Evolutionary conservation across 805 yeast species (phyloP), one percentile per base, ranked within the genome.

Genomic region (Groenewaldozyma salmanticensis): DNA sequence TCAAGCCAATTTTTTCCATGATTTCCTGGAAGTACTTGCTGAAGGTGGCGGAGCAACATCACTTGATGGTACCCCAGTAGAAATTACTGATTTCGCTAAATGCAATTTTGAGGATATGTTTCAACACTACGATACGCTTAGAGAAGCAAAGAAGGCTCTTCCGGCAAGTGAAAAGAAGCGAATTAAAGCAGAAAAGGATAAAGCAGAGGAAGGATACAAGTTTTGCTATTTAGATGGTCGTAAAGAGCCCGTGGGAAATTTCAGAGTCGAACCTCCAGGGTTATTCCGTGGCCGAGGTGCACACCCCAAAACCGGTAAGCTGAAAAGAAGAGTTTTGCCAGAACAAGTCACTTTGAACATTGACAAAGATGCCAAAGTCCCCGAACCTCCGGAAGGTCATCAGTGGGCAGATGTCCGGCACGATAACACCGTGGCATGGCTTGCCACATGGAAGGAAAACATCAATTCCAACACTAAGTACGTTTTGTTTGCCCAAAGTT

Each of bases 391-490:
- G 2, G 74, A 63, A 9, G 96, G 96, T 1, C 96, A 86, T 53
- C 49, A 67, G 33, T 90, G 98, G 98, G 95, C 83, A 13, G 95
- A 84, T 51, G 70, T 90, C 20, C 73, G 72, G 49, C 94, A 88
- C 58, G 96, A 90, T 58, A 81, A 81, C 52, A 79, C 87, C 0
- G 96, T 88, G 21, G 77, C 90, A 9, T 90, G 98, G 98, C 68
- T 90, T 41, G 97, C 96, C 0, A 87, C 81, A 83, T 90, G 96
- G 96, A 79, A 81, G 57, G 97, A 90, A 61, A 90, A 90, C 55
- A 83, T 90, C 50, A 77, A 84, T 37, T 83, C 81, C 50, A 71
- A 81, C 21, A 74, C 78, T 52, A 90, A 90, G 60, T 90, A 90
- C 58, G 97, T 90, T 39, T 69, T 94, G 56, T 77, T 90, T 61